Evolutionary conservation across 192 early-diverging fungal genomes (phyloP), one percentile per base, ranked within the genome.

Genomic region (Coemansia sp.): DNA sequence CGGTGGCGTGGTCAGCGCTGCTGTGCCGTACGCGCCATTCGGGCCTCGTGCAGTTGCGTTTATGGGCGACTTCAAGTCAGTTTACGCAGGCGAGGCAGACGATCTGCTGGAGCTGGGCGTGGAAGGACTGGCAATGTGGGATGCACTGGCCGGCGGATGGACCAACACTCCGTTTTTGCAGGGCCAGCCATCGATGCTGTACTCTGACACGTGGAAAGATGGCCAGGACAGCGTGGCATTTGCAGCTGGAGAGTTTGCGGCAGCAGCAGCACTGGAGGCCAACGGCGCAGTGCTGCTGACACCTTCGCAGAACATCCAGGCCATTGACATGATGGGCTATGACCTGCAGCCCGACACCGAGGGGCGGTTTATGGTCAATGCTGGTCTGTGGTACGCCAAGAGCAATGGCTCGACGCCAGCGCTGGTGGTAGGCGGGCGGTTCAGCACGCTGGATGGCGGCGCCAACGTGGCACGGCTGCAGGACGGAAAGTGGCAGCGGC

Each of bases 381-480:
- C 83, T 2, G 88, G 83, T 2, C 35, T 83, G 27, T 83, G 84
- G 60, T 89, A 82, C 63, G 69, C 85, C 32, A 80, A 82, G 53
- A 61, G 57, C 52, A 84, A 77, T 24, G 72, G 53, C 48, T 25
- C 76, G 17, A 65, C 72, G 14, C 61, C 79, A 15, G 25, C 67
- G 56, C 67, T 81, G 1, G 69, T 86, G 57, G 73, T 87, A 5
- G 88, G 83, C 32, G 88, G 88, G 12, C 70, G 62, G 58, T 89
- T 89, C 59, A 53, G 66, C n/a, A 65, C 85, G 1, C 66, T 62
- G 35, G 69, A 70, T 49, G 74, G 68, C 19, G 58, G 58, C 4
- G 62, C 76, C 5, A 76, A 72, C 22, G 72, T 85, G 37, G 70
- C 86, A 10, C 71, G 70, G 15, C 70, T 87, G 19, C 45, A 72